These are phyloP conservation scores for Discostella pseudostelligera DNA, from an alignment of 108 stramenopile species.

Conservation along the genomic window DNA sequence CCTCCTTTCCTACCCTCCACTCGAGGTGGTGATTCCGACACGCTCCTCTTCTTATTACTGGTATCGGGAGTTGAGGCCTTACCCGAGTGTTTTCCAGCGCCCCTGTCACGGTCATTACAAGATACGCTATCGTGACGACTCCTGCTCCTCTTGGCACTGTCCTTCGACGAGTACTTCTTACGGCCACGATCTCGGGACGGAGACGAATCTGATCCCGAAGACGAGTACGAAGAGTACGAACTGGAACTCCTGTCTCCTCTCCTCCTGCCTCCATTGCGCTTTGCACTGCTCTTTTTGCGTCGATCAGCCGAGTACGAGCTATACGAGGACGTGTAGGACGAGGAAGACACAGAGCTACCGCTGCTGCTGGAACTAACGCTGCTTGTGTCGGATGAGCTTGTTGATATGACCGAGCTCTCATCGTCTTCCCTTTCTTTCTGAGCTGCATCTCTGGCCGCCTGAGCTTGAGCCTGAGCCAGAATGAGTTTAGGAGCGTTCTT, in stretches of 20 bases:
- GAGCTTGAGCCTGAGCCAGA: slow-evolving; percentile 69
- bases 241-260: slow-evolving; percentile 15
- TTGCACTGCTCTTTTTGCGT: slow-evolving; percentile 29
- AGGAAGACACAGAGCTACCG: slow-evolving; percentile 43
- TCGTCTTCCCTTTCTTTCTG: slow-evolving; percentile 54
- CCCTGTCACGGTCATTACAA: not conserved
- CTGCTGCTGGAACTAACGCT: slow-evolving; percentile 50
- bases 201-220: slow-evolving; percentile 22
- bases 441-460: slow-evolving; percentile 54
- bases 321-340: slow-evolving; percentile 49
- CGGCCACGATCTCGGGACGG: slow-evolving; percentile 5
- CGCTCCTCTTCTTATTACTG: slow-evolving; percentile 16
- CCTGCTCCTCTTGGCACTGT: not conserved
- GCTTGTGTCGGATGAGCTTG: slow-evolving; percentile 54
- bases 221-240: slow-evolving; percentile 33
- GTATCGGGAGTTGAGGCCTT: not conserved
- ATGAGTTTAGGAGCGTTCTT: slow-evolving; percentile 91
- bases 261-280: slow-evolving; percentile 20
- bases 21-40: slow-evolving; percentile 12
- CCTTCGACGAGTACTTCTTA: slow-evolving; percentile 15
- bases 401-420: slow-evolving; percentile 35
- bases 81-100: not conserved
- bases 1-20: slow-evolving; percentile 2
- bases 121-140: not conserved
- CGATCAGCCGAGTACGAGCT: slow-evolving; percentile 46